Base-by-base conservation (phyloP, 805 yeast species). In the Starmerella cellae region DNA sequence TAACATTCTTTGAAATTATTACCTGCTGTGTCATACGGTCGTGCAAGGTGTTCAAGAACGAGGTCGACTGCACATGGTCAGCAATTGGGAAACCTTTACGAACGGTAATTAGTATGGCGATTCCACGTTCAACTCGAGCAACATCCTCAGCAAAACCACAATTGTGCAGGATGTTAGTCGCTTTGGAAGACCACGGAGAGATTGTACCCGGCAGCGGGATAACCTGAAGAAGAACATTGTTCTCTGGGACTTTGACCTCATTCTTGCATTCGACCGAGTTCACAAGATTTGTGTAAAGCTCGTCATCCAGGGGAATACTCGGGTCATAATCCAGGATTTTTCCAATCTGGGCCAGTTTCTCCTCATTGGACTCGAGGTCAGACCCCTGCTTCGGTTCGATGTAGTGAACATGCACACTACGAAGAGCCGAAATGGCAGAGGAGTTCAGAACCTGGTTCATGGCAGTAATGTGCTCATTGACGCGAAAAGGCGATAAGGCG, bases 151-250 rank as follows among this genome's bases (percentile, higher is more conserved):
- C 72, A 47, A 91, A 70, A 9, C 95, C 95, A 65, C 95, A 83
- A 43, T 82, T 94, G 43, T 77, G 74, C 40, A 87, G 73, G 52
- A 91, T 91, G 64, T 91, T 88, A 32, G 98, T 87, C 22, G 99
- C 99, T 65, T 91, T 91, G 13, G 97, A 87, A 9, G 95, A 83
- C 99, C 99, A 91, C 27, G 98, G 97, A 21, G 97, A 87, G 51
- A 91, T 88, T 11, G 98, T 91, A 47, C 98, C 98, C 6, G 85
- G 68, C 61, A 97, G 75, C 35, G 99, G 98, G 40, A 85, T 69
- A 40, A 91, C 70, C 59, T 94, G 72, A 37, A 88, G 64, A 50
- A 85, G 64, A 48, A 74, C 71, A 26, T 75, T 64, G 38, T 55
- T 48, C 33, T 57, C 58, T 11, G 63, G 61, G 35, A 55, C 35